A percentile compares a stretch with the other conserved stretches of the same genome.
These are phyloP conservation scores for Linanthus parryae DNA, from an alignment of 148 eudicot species.

Conservation along the genomic window DNA sequence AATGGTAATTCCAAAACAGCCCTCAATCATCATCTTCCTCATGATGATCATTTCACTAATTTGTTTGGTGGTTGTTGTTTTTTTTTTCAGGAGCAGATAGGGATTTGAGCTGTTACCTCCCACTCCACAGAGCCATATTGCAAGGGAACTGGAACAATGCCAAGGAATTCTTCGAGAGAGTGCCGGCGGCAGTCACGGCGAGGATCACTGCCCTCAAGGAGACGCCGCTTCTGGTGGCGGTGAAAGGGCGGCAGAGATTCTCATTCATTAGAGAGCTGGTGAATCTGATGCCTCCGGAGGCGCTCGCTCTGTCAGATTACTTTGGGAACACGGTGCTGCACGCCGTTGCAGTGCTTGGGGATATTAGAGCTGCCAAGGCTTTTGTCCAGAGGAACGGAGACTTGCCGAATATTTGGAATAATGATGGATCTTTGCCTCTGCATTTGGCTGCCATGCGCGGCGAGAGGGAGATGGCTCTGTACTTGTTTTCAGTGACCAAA, in stretches of 20 bases:
- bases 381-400: not conserved
- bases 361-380: conserved; percentile 8
- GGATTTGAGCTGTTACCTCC: conserved; percentile 3
- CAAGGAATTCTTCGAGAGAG: conserved; percentile 1
- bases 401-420: not conserved
- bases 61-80: too few relatives aligned
- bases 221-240: conserved; percentile 14
- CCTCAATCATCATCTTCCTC: too few relatives aligned
- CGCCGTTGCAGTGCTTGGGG: conserved; percentile 13
- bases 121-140: conserved; percentile 12
- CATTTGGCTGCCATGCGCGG: not conserved
- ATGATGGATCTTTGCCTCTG: not conserved
- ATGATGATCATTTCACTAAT: too few relatives aligned
- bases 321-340: conserved; percentile 13
- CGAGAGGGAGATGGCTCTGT: not conserved
- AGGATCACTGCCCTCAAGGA: not conserved
- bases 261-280: conserved; percentile 18
- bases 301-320: conserved; percentile 4
- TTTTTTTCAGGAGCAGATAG: too few relatives aligned
- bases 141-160: conserved; percentile 18
- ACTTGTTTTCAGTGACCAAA: too few relatives aligned
- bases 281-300: conserved; percentile 6
- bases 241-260: conserved; percentile 2
- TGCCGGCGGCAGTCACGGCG: conserved; percentile 2
- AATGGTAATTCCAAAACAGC: too few relatives aligned